Base-by-base conservation (phyloP, 2,329 filamentous ascomycete genomes). In the Lecanosticta acicola region DNA sequence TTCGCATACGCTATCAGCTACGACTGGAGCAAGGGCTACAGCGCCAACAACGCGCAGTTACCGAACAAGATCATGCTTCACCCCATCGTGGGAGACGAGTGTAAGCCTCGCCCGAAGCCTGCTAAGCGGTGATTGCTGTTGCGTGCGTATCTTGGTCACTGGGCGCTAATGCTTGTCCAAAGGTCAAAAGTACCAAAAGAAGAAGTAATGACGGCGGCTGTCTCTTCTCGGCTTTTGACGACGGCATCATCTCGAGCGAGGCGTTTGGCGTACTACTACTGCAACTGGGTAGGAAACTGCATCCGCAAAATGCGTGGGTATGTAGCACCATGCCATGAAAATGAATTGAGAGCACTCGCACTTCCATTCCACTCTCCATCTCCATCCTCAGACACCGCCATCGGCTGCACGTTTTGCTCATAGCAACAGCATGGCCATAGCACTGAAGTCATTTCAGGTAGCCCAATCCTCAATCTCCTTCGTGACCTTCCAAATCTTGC, bases 1-100 rank as follows among this genome's bases (percentile, higher is more conserved):
- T 75, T 75, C 50, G 72, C 72, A 7, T 76, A 75, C 49, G 88
- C 90, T 19, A 80, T 96, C 39, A 89, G 88, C 65, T 98, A 98
- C 67, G 93, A 98, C 71, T 98, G 93, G 93, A 89, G 85, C 71
- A 97, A 98, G 74, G 93, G 93, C 13, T 96, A 91, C 71, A 80
- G 85, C 54, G 80, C 76, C 56, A 97, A 97, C 70, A 93, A 75
- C 19, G 81, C 81, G 46, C 56, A 67, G 55, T 65, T 68, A n/a
- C 68, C 71, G 3, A 72, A 69, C 55, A 74, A 74, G 62, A 67
- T 76, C 49, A 75, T 74, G 65, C 59, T 76, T 46, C 73, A 76
- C 55, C 71, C 71, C 0, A 64, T 76, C 18, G 49, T 60, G 3
- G 66, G 67, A 0, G 73, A 76, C 40, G 72, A 75, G 61, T 74